Conservation (phyloP, 176 grass and related monocot genomes). For the Aegilops sharonensis region DNA sequence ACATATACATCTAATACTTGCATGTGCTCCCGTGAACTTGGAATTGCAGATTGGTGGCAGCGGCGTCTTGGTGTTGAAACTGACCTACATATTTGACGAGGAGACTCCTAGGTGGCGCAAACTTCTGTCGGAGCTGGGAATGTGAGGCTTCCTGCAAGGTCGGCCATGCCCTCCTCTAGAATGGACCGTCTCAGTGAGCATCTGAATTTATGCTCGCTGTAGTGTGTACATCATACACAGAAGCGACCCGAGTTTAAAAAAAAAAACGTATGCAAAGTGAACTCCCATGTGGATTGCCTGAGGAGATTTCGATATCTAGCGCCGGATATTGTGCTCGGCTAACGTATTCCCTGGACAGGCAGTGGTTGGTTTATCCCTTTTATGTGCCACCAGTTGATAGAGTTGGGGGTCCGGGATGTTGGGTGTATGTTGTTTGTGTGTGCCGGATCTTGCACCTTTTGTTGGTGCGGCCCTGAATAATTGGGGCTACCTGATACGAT, state of each 20-base stretch:
- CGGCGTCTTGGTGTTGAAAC: slow-evolving; percentile 85
- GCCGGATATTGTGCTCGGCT: neutral
- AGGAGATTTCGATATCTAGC: slow-evolving; percentile 6
- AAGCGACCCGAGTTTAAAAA: neutral
- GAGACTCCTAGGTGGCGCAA: slow-evolving; percentile 90
- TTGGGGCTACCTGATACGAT: neutral
- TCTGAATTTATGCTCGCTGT: neutral
- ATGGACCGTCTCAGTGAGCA: neutral
- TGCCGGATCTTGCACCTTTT: neutral
- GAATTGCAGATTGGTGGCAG: slow-evolving; percentile 73
- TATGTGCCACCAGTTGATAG: slow-evolving; percentile 8
- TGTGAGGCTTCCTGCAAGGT: slow-evolving; percentile 32
- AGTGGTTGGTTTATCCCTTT: neutral
- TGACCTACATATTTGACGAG: slow-evolving; percentile 96
- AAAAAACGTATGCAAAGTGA: neutral
- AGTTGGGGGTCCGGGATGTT: neutral
- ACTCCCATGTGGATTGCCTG: neutral
- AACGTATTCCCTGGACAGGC: slow-evolving; percentile 1
- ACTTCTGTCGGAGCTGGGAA: slow-evolving; percentile 71
- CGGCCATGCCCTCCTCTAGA: neutral
- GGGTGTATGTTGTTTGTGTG: neutral
- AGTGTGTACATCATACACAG: slow-evolving; percentile 18
- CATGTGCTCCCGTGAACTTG: neutral
- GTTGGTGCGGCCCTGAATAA: slow-evolving; percentile 16
- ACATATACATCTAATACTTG: neutral